Conservation (phyloP, 2,329 filamentous ascomycete genomes). For the Aureobasidium melanogenum region DNA sequence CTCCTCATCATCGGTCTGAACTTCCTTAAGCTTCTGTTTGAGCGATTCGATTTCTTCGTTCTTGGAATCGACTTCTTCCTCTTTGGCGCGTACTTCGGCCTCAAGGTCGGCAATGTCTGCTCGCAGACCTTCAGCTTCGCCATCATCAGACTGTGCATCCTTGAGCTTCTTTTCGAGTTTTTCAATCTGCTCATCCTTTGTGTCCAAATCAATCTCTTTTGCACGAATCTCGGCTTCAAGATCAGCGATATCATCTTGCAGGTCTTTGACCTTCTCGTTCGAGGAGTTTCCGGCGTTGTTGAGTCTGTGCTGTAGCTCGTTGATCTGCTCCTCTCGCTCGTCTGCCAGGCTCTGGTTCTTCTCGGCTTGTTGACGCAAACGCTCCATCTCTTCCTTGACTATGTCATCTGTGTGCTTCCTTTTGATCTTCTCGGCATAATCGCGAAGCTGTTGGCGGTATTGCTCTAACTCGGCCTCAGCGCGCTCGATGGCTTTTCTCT, state of each 20-base stretch:
- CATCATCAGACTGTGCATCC: conserved; percentile 21
- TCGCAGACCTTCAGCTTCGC: conserved; percentile 52
- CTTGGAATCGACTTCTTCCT: conserved; percentile 33
- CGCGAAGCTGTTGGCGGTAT: conserved; percentile 71
- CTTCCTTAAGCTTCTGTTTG: conserved; percentile 30
- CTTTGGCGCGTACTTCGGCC: conserved; percentile 40
- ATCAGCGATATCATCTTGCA: conserved; percentile 42
- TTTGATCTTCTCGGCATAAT: conserved; percentile 74
- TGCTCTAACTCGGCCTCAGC: conserved; percentile 81
- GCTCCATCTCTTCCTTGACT: conserved; percentile 53
- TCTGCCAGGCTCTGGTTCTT: conserved; percentile 31
- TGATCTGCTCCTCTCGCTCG: conserved; percentile 35
- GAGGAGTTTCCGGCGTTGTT: conserved; percentile 25
- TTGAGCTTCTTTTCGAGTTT: conserved; percentile 31
- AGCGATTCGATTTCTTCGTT: conserved; percentile 44
- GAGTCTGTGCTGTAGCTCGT: conserved; percentile 32
- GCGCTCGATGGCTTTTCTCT: conserved; percentile 71
- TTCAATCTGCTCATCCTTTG: conserved; percentile 44
- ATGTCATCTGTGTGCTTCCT: conserved; percentile 61
- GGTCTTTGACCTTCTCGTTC: conserved; percentile 23
- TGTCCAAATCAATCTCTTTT: conserved; percentile 27
- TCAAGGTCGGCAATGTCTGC: conserved; percentile 44
- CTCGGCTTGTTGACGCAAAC: conserved; percentile 36
- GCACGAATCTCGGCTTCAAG: conserved; percentile 46
- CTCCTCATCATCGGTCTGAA: conserved; percentile 31